These are phyloP conservation scores for Crithidia sp. DNA, from an alignment of 208 protist genomes.

Conservation along the genomic window DNA sequence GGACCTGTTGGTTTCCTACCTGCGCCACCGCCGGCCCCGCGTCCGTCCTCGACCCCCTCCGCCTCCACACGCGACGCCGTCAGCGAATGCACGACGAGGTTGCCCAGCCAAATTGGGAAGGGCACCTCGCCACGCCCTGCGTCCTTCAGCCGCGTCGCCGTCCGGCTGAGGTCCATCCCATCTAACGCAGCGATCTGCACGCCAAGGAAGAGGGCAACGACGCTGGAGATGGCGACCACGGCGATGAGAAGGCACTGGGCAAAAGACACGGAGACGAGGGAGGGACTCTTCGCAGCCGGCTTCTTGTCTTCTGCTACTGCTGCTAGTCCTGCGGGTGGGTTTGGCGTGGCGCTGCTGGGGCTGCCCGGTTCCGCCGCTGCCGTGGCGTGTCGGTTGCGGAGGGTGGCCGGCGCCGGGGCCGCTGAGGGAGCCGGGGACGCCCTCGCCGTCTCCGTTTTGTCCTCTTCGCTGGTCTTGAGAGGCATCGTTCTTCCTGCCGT, in stretches of 20 bases:
- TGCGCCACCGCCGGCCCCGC: background rate
- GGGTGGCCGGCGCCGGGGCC: background rate
- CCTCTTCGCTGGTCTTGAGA: background rate
- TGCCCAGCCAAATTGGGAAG: slow-evolving; percentile 30
- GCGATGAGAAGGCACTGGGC: background rate
- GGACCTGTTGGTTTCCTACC: background rate
- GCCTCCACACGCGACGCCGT: slow-evolving; percentile 8
- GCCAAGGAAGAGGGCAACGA: background rate
- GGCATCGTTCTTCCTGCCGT: no score
- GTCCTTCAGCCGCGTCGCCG: background rate
- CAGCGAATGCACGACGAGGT: slow-evolving; percentile 16
- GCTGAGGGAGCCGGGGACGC: background rate
- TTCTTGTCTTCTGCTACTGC: no score
- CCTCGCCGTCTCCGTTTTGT: background rate
- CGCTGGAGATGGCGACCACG: no score
- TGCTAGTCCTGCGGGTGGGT: no score
- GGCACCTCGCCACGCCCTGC: slow-evolving; percentile 17
- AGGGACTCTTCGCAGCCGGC: no score
- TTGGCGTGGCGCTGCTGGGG: background rate
- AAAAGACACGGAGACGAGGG: background rate
- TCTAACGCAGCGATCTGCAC: slow-evolving; percentile 16
- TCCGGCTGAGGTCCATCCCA: slow-evolving; percentile 12
- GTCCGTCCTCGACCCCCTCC: background rate
- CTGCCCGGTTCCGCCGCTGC: background rate
- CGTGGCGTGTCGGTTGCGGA: slow-evolving; percentile 9